Percentiles rank a stretch among this genome's conserved stretches.
Evolutionary conservation across 495 filamentous ascomycete genomes (phyloP).

Genomic region (Mycothermus thermophilus): DNA sequence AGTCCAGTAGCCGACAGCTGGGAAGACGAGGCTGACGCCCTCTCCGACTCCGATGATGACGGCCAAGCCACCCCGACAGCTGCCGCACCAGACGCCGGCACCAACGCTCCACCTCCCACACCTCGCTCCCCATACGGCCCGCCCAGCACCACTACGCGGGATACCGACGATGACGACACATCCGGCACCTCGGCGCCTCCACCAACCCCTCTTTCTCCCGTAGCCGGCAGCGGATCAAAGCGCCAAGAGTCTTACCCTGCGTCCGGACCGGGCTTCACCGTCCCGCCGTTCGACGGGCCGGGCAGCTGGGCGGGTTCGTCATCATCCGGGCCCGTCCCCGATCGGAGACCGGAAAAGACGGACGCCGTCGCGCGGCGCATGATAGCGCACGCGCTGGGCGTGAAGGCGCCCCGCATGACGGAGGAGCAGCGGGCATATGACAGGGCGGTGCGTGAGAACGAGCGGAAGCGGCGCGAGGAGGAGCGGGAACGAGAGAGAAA

Average conservation of each 20-base stretch:
- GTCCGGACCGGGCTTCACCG: conserved; percentile 7
- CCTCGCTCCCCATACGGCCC: no score
- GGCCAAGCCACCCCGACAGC: conserved; percentile 4
- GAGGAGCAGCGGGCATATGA: conserved; percentile 88
- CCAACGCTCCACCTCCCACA: no score
- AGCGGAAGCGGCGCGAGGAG: conserved; percentile 59
- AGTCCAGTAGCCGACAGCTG: conserved; percentile 59
- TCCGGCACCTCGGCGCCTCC: conserved; percentile 36
- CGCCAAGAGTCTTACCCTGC: conserved; percentile 15
- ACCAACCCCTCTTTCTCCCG: conserved; percentile 46
- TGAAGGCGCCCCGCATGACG: conserved; percentile 64
- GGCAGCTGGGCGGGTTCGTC: background rate
- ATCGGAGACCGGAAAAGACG: conserved; percentile 85
- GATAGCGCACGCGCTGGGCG: conserved; percentile 80
- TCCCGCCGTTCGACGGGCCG: conserved; percentile 5
- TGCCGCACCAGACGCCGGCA: background rate
- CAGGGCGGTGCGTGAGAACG: conserved; percentile 66
- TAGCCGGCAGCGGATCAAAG: conserved; percentile 13
- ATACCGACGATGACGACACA: no score
- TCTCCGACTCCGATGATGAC: conserved; percentile 32
- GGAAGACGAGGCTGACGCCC: conserved; percentile 57
- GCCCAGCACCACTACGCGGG: no score
- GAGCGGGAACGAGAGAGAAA: conserved; percentile 52
- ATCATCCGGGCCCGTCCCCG: conserved; percentile 2
- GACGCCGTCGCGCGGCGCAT: conserved; percentile 79